Evolutionary conservation across 441 rosid species (phyloP), one percentile per base, ranked within the genome.

Genomic region (Arabidopsis lyrata): DNA sequence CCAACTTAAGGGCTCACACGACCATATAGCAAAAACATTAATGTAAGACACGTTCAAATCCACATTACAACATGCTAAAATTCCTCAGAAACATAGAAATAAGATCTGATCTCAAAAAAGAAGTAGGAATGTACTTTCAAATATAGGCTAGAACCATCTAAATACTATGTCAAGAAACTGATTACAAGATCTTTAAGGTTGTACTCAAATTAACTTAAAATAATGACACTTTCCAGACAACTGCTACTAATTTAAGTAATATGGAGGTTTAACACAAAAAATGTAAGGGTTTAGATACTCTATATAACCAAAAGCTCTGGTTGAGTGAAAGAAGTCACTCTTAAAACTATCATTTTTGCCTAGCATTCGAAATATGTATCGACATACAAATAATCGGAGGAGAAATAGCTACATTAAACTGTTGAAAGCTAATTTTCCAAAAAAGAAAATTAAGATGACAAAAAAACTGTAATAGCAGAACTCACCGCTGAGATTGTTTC

Each of bases 401-500:
- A 64, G 35, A 59, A 59, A 63, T 11, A 16, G 31, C n/a, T 27
- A 38, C 34, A 63, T 18, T 64, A 13, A 55, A 66, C 27, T 55
- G 63, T 44, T 34, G 63, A 76, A 41, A 71, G 48, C 57, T 64
- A 41, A 32, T 50, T 58, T 70, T 10, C 54, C 27, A 58, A 27
- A 35, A 8, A 49, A 31, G 35, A 54, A 67, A 15, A 52, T 22
- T 5, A 35, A 68, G 67, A 63, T 44, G 70, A 5, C 62, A 44
- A 73, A 2, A 73, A 4, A 31, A 56, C 62, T 22, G 41, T 62
- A 59, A 39, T 18, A 65, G 45, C 50, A 61, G 34, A 57, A 88
- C 95, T 82, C 71, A 96, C 99, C 82, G 34, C 74, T 56, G 66
- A 83, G 79, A 96, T 78, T 11, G 83, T 83, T 0, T 79, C 64